phyloP scores from a whole-genome alignment of 805 yeast genomes.

The Teunomyces pallodes region DNA sequence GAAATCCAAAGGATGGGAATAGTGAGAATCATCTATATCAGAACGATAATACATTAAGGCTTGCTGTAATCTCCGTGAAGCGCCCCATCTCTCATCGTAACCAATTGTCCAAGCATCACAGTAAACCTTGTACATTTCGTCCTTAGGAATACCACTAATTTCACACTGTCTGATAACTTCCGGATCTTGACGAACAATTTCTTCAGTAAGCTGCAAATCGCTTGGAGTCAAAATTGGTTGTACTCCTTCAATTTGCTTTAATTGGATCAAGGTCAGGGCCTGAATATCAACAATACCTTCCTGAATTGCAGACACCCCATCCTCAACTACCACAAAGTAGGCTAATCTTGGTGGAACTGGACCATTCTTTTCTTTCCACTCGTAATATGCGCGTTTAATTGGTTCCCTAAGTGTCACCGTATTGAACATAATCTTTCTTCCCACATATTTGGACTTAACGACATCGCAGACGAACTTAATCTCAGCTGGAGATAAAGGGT shows the following conservation, averaged over 20 bases:
- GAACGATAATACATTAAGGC: slow-evolving; percentile 77
- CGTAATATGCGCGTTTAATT: slow-evolving; percentile 56
- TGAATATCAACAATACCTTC: slow-evolving; percentile 69
- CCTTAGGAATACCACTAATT: slow-evolving; percentile 63
- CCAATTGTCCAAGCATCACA: slow-evolving; percentile 73
- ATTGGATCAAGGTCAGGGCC: slow-evolving; percentile 44
- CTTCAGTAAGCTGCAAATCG: slow-evolving; percentile 64
- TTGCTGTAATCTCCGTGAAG: slow-evolving; percentile 71
- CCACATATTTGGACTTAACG: slow-evolving; percentile 48
- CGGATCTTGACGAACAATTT: slow-evolving; percentile 66
- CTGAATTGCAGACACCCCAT: slow-evolving; percentile 58
- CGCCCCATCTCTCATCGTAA: slow-evolving; percentile 76
- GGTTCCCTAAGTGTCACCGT: slow-evolving; percentile 74
- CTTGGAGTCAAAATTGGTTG: slow-evolving; percentile 75
- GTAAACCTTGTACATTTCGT: slow-evolving; percentile 58
- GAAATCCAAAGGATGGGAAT: slow-evolving; percentile 75
- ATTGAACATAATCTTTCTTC: slow-evolving; percentile 54
- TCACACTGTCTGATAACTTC: slow-evolving; percentile 70
- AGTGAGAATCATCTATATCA: slow-evolving; percentile 73
- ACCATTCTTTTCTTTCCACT: slow-evolving; percentile 62
- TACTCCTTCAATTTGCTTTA: slow-evolving; percentile 53
- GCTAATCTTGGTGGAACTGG: slow-evolving; percentile 69
- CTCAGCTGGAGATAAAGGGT: slow-evolving; percentile 66
- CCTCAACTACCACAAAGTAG: slow-evolving; percentile 59
- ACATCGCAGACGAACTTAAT: slow-evolving; percentile 55